Conservation (phyloP, 1,284 basidiomycete genomes). For the Marasmius sp. region DNA sequence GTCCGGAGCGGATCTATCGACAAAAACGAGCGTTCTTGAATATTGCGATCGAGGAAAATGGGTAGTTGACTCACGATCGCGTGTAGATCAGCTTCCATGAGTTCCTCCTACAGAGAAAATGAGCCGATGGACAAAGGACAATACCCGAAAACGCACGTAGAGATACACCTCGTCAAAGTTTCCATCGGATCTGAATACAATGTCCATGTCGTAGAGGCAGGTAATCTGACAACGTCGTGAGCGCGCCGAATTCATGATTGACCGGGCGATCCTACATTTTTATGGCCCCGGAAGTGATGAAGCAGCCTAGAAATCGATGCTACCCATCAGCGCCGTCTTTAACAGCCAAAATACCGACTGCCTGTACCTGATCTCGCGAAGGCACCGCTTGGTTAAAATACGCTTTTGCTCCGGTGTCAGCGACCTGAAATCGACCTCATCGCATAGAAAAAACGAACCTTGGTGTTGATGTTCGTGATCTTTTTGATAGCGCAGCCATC, state of each 20-base stretch:
- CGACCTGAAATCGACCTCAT: not conserved
- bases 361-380: slow-evolving; percentile 86
- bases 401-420: slow-evolving; percentile 46
- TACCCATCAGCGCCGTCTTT: slow-evolving; percentile 15
- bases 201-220: slow-evolving; percentile 96
- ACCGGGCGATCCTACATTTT: slow-evolving; percentile 65
- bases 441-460: slow-evolving; percentile 46
- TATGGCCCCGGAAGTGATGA: slow-evolving; percentile 96
- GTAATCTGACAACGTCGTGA: slow-evolving; percentile 59
- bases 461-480: slow-evolving; percentile 97
- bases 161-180: slow-evolving; percentile 96
- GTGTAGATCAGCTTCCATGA: slow-evolving; percentile 99
- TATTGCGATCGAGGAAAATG: not conserved
- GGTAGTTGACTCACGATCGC: slow-evolving; percentile 75
- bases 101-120: slow-evolving; percentile 68
- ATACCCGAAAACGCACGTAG: slow-evolving; percentile 57
- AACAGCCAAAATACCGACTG: slow-evolving; percentile 11
- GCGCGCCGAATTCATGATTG: slow-evolving; percentile 5
- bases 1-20: slow-evolving; percentile 89
- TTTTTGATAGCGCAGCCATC: slow-evolving; percentile 96
- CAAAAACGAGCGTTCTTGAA: slow-evolving; percentile 6
- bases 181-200: slow-evolving; percentile 84
- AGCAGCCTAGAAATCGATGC: slow-evolving; percentile 55
- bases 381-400: slow-evolving; percentile 92
- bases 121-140: not conserved